phyloP scores from a whole-genome alignment of 495 filamentous ascomycete genomes.

The Podospora sp. region DNA sequence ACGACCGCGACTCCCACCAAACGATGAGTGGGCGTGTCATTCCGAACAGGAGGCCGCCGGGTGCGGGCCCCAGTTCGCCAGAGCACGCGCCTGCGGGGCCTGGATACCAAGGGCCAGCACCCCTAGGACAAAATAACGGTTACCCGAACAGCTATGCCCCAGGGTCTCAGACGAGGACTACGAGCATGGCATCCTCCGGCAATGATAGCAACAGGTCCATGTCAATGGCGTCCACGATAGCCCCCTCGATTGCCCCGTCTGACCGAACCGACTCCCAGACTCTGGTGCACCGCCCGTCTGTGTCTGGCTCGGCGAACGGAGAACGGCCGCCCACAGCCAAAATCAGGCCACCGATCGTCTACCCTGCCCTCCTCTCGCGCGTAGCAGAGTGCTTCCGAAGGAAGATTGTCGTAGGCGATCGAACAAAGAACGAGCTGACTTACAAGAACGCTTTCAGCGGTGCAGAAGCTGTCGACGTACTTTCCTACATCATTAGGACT shows the following conservation, averaged over 20 bases:
- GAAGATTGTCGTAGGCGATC: conserved; percentile 76
- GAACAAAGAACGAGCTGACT: conserved; percentile 93
- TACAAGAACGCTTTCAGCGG: conserved; percentile 98
- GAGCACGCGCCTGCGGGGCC: conserved; percentile 23
- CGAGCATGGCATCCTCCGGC: conserved; percentile 56
- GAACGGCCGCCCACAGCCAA: conserved; percentile 53
- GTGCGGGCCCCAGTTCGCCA: conserved; percentile 24
- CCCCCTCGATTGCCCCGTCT: conserved; percentile 40
- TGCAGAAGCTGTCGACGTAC: conserved; percentile 91
- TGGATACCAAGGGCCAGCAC: neutral
- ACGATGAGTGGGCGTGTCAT: conserved; percentile 92
- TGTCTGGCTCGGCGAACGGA: conserved; percentile 50
- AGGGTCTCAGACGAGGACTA: conserved; percentile 51
- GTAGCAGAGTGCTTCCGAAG: conserved; percentile 91
- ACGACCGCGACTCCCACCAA: conserved; percentile 77
- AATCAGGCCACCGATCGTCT: conserved; percentile 76
- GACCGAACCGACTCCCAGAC: conserved; percentile 45
- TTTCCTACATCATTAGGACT: conserved; percentile 93
- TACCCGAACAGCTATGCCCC: conserved; percentile 36
- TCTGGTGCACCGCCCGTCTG: conserved; percentile 47
- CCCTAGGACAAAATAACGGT: conserved; percentile 14
- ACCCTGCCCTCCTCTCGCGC: conserved; percentile 86
- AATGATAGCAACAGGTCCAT: conserved; percentile 60
- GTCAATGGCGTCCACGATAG: conserved; percentile 80
- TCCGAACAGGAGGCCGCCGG: conserved; percentile 58